phyloP scores from a whole-genome alignment of 495 filamentous ascomycete species.

The Daldinia bambusicola region DNA sequence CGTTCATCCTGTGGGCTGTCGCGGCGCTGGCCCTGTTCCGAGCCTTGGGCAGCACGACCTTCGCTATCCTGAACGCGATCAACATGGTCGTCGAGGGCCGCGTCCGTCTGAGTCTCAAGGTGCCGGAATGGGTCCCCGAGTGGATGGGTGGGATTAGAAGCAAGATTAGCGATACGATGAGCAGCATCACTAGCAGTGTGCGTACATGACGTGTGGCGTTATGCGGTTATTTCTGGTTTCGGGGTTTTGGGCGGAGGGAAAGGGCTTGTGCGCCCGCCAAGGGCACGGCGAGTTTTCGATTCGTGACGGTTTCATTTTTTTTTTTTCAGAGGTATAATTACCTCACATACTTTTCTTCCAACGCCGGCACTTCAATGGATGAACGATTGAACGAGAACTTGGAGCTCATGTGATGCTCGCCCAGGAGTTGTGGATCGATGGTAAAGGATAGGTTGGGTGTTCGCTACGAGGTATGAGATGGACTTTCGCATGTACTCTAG shows the following conservation, averaged over 20 bases:
- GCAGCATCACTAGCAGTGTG: conserved; percentile 54
- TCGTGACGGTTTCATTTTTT: conserved; percentile 12
- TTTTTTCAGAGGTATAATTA: no score
- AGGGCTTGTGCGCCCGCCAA: not conserved
- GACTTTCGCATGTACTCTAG: conserved; percentile 8
- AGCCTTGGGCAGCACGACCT: conserved; percentile 81
- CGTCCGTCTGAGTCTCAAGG: conserved; percentile 68
- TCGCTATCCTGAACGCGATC: conserved; percentile 81
- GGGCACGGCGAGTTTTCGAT: not conserved
- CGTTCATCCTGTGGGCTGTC: conserved; percentile 92
- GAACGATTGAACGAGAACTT: conserved; percentile 10
- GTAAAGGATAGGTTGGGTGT: not conserved
- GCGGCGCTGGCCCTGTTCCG: conserved; percentile 86
- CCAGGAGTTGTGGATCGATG: conserved; percentile 14
- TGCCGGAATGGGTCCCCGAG: conserved; percentile 62
- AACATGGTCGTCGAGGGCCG: conserved; percentile 87
- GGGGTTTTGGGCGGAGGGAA: not conserved
- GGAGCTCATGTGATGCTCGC: conserved; percentile 5
- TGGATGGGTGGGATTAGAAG: conserved; percentile 59
- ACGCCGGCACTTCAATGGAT: conserved; percentile 4
- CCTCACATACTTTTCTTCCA: no score
- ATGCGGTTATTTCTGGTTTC: not conserved
- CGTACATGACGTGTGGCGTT: conserved; percentile 16
- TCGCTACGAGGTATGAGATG: not conserved
- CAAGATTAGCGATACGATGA: conserved; percentile 54